Conservation (phyloP, 1,284 basidiomycete genomes). For the Melampsora abietis-canadensis region DNA sequence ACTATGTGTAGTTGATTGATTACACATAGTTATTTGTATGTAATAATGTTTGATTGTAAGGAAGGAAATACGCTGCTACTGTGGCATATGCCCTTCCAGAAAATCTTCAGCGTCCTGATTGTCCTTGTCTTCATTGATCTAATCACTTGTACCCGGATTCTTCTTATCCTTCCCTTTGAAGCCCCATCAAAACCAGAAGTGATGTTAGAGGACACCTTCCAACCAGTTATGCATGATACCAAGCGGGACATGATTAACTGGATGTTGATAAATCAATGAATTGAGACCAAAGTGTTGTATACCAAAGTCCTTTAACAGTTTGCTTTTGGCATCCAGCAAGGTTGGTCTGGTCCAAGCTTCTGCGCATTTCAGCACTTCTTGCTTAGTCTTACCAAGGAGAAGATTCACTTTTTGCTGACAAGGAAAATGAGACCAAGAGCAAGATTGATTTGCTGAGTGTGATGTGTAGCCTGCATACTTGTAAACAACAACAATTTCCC, state of each 20-base stretch:
- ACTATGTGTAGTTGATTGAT: too few species aligned
- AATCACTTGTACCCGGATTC: background rate
- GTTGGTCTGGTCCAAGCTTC: background rate
- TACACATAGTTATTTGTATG: too few species aligned
- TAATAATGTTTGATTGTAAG: too few species aligned
- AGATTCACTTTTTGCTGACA: background rate
- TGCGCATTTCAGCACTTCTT: background rate
- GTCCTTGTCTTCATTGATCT: background rate
- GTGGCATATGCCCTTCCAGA: too few species aligned
- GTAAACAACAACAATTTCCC: conserved; percentile 15
- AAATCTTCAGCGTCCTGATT: too few species aligned
- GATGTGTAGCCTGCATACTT: conserved; percentile 17
- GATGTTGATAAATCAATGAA: conserved; percentile 7
- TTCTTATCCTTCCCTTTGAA: conserved; percentile 3
- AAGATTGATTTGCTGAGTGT: conserved; percentile 14
- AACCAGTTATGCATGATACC: conserved; percentile 33
- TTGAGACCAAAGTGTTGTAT: conserved; percentile 11
- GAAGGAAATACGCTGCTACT: too few species aligned
- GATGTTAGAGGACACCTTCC: background rate
- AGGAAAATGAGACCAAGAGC: conserved; percentile 7
- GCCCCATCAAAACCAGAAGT: conserved; percentile 22
- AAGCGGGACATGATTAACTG: conserved; percentile 8
- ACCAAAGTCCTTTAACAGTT: background rate
- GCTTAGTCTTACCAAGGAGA: background rate
- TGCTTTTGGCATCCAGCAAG: background rate